These are phyloP conservation scores for Mrakia blollopis DNA, from an alignment of 768 basidiomycete genomes.

Conservation along the genomic window DNA sequence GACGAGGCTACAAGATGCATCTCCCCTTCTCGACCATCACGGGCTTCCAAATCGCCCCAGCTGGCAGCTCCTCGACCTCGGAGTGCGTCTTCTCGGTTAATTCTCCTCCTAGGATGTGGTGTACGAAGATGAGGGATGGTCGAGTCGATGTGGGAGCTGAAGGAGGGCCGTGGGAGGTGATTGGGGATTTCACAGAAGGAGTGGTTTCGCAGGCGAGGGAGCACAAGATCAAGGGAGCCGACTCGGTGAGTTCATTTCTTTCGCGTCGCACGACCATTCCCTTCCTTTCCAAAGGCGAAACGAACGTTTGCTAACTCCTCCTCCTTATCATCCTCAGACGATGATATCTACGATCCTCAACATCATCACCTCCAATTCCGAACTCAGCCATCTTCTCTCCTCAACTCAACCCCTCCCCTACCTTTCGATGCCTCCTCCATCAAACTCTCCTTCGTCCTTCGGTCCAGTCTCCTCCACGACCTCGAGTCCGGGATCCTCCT, in stretches of 20 bases:
- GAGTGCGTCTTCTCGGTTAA: conserved; percentile 1
- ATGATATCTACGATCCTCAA: conserved; percentile 14
- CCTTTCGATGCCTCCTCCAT: not conserved
- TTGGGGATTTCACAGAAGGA: not conserved
- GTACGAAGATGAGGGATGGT: conserved; percentile 2
- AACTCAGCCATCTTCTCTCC: conserved; percentile 5
- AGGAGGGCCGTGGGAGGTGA: not conserved
- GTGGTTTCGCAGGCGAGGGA: not conserved
- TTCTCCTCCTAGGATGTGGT: not conserved
- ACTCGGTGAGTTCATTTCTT: not conserved
- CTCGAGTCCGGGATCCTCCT: not conserved
- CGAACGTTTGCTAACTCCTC: not conserved
- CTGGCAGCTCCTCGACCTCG: not conserved
- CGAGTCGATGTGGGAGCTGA: not conserved
- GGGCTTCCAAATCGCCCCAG: not conserved
- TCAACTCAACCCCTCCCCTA: not conserved
- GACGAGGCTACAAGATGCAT: conserved; percentile 8
- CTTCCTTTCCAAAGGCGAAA: not conserved
- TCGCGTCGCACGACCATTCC: not conserved
- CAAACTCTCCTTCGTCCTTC: not conserved
- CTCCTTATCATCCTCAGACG: not conserved
- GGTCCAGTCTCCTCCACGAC: not conserved
- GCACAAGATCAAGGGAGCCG: not conserved
- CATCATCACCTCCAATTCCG: not conserved
- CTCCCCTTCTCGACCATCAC: not conserved